Evolutionary conservation across 345 rosid species (phyloP), one percentile per base, ranked within the genome.

Genomic region (Eucalyptus urophylla): DNA sequence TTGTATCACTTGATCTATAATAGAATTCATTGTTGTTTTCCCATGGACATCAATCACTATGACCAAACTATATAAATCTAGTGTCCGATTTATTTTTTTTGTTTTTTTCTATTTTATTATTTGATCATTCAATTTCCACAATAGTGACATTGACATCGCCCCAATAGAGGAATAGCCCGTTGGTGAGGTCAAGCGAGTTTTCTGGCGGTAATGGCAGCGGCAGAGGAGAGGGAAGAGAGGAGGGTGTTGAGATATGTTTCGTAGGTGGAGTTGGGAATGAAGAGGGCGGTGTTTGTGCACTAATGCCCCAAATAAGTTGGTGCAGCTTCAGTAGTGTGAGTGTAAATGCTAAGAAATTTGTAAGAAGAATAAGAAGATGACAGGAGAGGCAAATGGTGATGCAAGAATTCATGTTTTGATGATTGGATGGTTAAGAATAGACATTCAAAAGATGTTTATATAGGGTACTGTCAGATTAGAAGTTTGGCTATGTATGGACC

Each of bases 141-240:
- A 50, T 50, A 50, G 49, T 24, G 19, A 54, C 12, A 65, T 90
- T 24, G 33, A 27, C 76, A 69, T 93, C 91, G 13, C 91, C 95
- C 5, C 91, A 86, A 88, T 91, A 91, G 25, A 93, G 91, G 88
- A 88, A 93, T 60, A 92, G 90, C 45, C 91, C 89, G 24, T 91
- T 51, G 86, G 86, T 88, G 21, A 67, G 65, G 54, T 89, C 86
- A 4, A 37, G 40, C 4, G 72, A n/a, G 85, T 47, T 86, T 10
- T 17, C 91, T 93, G 2, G 72, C 54, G 5, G 90, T 80, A 37
- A 24, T 5, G 29, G 47, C 1, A 37, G 90, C 69, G 83, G 87
- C 86, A 58, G 91, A 87, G 76, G 93, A 80, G 44, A 91, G 90
- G 44, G 91, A 72, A 44, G 90, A 89, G 76, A 89, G 86, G 53